A percentile compares a stretch with the other conserved stretches of the same genome.
Evolutionary conservation across 169 alveolate species (phyloP).

Genomic region (Plasmodium gonderi): DNA sequence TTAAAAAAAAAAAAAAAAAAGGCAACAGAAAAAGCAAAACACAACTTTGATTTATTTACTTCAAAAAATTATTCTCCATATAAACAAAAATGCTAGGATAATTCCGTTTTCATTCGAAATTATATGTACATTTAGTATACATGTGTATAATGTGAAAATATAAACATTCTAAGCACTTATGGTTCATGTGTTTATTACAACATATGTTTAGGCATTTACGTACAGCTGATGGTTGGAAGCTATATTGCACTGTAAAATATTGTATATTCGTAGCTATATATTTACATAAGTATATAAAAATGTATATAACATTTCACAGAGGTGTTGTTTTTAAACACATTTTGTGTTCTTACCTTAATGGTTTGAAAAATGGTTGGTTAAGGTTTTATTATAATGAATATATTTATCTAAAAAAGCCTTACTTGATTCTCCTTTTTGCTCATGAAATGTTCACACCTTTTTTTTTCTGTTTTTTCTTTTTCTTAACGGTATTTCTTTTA

Average conservation of each 20-base stretch:
- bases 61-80: background rate
- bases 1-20: background rate
- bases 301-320: background rate
- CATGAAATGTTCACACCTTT: background rate
- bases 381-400: background rate
- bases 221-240: background rate
- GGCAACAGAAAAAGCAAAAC: background rate
- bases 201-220: background rate
- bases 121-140: background rate
- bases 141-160: too few species aligned
- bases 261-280: background rate
- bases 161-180: too few species aligned
- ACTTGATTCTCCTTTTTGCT: background rate
- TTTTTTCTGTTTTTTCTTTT: too few species aligned
- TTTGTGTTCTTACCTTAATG: background rate
- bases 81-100: background rate
- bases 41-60: background rate
- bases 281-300: background rate
- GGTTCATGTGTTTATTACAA: too few species aligned
- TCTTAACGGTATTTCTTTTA: background rate
- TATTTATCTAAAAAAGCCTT: background rate
- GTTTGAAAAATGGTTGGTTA: background rate
- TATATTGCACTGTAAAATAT: background rate
- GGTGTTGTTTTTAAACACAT: background rate
- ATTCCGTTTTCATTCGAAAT: background rate